Percentiles rank a stretch among this genome's conserved stretches.
These are phyloP conservation scores for Hyphodiscus hymeniophilus DNA, from an alignment of 495 filamentous ascomycete genomes.

Conservation along the genomic window DNA sequence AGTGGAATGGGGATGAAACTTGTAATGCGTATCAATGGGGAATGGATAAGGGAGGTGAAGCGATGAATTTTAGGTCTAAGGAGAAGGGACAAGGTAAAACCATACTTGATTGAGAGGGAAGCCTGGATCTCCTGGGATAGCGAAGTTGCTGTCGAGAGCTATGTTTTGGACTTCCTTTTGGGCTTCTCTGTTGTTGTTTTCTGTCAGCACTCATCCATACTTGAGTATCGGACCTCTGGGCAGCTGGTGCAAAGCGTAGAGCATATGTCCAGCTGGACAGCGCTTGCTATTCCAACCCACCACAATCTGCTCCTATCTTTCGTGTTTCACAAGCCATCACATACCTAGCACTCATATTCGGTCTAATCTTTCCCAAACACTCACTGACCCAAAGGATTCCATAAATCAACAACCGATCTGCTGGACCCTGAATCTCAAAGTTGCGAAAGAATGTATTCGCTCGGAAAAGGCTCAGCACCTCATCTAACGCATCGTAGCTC, in stretches of 20 bases:
- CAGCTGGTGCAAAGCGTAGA: no score
- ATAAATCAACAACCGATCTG: slow-evolving; percentile 91
- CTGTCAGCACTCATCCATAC: neutral
- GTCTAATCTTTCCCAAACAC: slow-evolving; percentile 76
- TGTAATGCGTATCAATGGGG: no score
- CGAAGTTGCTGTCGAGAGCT: slow-evolving; percentile 80
- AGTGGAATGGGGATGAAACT: no score
- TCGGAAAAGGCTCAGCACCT: slow-evolving; percentile 85
- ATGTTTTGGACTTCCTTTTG: slow-evolving; percentile 47
- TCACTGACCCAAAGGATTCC: slow-evolving; percentile 91
- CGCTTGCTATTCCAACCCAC: no score
- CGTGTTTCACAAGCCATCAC: slow-evolving; percentile 4
- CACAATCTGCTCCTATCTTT: no score
- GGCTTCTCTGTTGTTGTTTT: slow-evolving; percentile 31
- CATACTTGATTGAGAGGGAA: slow-evolving; percentile 85
- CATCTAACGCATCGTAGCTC: slow-evolving; percentile 91
- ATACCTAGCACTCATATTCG: slow-evolving; percentile 46
- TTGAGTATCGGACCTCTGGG: no score
- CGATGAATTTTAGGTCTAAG: neutral
- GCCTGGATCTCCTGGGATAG: slow-evolving; percentile 85
- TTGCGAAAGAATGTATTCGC: slow-evolving; percentile 99
- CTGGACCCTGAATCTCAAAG: slow-evolving; percentile 97
- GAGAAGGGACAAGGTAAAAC: neutral
- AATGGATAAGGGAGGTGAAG: neutral
- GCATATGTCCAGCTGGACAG: no score